Percentiles rank a stretch among this genome's conserved stretches.
phyloP scores from a whole-genome alignment of 148 eudicot species.

The Nepenthes mirabilis region DNA sequence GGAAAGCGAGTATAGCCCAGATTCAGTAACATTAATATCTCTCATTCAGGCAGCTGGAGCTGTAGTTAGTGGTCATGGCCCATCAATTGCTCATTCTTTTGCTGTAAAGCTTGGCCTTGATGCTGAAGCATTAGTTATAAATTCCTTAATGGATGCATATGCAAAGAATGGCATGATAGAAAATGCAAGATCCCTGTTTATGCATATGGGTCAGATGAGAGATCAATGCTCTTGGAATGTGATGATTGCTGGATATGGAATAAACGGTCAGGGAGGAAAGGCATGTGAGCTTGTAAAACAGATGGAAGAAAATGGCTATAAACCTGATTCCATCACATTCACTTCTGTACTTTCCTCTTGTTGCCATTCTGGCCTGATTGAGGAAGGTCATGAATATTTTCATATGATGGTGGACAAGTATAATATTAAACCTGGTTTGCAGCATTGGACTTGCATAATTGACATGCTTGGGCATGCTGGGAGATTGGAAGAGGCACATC shows the following conservation, averaged over 20 bases:
- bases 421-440: conserved; percentile 19
- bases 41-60: conserved; percentile 21
- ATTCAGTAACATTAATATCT: conserved; percentile 21
- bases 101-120: conserved; percentile 18
- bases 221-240: conserved; percentile 37
- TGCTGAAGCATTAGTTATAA: conserved; percentile 18
- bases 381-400: conserved; percentile 25
- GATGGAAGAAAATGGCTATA: conserved; percentile 21
- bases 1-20: conserved; percentile 12
- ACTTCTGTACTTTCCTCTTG: conserved; percentile 27
- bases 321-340: conserved; percentile 32
- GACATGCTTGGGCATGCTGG: conserved; percentile 33
- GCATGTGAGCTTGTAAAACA: conserved; percentile 17
- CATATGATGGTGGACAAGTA: conserved; percentile 20
- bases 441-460: conserved; percentile 37
- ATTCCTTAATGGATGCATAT: conserved; percentile 30
- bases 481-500: conserved; percentile 26
- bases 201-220: conserved; percentile 17
- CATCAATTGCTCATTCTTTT: conserved; percentile 15
- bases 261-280: conserved; percentile 27
- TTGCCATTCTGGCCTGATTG: conserved; percentile 25
- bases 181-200: conserved; percentile 16
- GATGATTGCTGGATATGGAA: conserved; percentile 33
- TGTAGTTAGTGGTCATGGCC: conserved; percentile 8
- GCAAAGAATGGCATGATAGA: conserved; percentile 25